These are phyloP conservation scores for Penicillium sp. DNA, from an alignment of 2,329 filamentous ascomycete genomes.

Conservation along the genomic window DNA sequence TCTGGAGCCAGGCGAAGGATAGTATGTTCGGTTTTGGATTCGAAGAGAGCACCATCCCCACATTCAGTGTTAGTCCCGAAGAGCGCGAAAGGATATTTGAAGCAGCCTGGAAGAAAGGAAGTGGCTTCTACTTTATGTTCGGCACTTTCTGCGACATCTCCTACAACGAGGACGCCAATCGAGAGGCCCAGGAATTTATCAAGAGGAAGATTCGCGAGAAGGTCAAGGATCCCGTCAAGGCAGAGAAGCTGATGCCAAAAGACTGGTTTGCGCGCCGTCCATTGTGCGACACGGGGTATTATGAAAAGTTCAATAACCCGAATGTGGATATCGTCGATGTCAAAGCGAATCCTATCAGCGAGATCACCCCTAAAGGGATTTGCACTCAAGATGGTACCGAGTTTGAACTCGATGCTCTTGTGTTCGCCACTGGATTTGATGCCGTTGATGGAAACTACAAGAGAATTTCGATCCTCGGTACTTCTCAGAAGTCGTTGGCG, in stretches of 20 bases:
- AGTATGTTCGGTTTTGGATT: constrained; percentile 11
- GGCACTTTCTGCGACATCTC: constrained; percentile 33
- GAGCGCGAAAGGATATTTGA: constrained; percentile 13
- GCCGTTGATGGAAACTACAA: constrained; percentile 33
- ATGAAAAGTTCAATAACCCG: constrained; percentile 23
- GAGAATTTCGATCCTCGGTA: constrained; percentile 27
- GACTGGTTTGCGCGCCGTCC: constrained; percentile 17
- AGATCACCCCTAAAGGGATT: constrained; percentile 25
- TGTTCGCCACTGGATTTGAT: constrained; percentile 39
- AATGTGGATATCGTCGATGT: constrained; percentile 30
- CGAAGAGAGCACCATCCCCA: not conserved
- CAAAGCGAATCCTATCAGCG: constrained; percentile 23
- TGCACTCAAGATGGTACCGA: constrained; percentile 2
- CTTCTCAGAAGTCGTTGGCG: constrained; percentile 23
- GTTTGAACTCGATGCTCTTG: constrained; percentile 25
- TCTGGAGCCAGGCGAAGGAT: constrained; percentile 1
- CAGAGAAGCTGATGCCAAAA: constrained; percentile 21
- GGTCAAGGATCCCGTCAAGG: constrained; percentile 31
- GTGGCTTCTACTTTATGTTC: constrained; percentile 31
- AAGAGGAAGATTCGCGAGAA: constrained; percentile 27
- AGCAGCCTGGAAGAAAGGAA: constrained; percentile 8
- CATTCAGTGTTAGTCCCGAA: not conserved
- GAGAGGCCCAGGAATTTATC: constrained; percentile 38
- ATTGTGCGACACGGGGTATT: constrained; percentile 24
- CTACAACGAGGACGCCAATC: constrained; percentile 23